Percentiles rank a stretch among this genome's conserved stretches.
Conservation (phyloP, 352 stramenopile genomes). For the Lagenidium sp. region DNA sequence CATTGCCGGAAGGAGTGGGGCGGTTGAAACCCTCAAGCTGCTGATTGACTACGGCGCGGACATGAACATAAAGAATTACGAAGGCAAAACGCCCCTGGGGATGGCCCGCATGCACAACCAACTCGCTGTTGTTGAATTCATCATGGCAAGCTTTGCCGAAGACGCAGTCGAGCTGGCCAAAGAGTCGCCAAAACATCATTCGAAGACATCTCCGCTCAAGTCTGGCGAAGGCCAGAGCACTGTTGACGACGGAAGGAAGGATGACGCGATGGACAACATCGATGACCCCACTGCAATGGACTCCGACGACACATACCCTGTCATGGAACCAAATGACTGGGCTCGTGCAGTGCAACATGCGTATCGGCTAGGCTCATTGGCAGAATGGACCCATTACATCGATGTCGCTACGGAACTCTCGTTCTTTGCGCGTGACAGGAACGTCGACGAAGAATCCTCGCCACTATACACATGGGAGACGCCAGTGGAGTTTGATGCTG, state of each 20-base stretch:
- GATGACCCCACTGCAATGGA: background rate
- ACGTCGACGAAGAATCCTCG: background rate
- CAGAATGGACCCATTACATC: constrained; percentile 73
- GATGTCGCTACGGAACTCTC: constrained; percentile 36
- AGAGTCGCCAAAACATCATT: no score
- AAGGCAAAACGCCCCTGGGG: constrained; percentile 63
- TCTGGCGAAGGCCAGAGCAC: no score
- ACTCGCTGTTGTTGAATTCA: constrained; percentile 41
- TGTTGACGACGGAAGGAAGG: no score
- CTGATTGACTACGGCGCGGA: constrained; percentile 72
- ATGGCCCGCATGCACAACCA: constrained; percentile 68
- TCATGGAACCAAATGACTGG: constrained; percentile 27
- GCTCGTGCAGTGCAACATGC: constrained; percentile 18
- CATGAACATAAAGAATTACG: constrained; percentile 83
- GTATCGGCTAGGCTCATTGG: constrained; percentile 46
- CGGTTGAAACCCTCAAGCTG: constrained; percentile 55
- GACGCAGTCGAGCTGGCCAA: constrained; percentile 24
- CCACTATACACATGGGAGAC: constrained; percentile 42
- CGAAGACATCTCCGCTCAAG: no score
- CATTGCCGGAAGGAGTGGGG: constrained; percentile 48
- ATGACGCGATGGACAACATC: background rate
- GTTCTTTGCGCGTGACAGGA: constrained; percentile 28
- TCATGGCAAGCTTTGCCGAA: constrained; percentile 47
- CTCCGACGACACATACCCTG: background rate
- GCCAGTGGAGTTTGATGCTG: constrained; percentile 61